Evolutionary conservation across 495 filamentous ascomycete species (phyloP).

Genomic region (Rostrohypoxylon terebratum): DNA sequence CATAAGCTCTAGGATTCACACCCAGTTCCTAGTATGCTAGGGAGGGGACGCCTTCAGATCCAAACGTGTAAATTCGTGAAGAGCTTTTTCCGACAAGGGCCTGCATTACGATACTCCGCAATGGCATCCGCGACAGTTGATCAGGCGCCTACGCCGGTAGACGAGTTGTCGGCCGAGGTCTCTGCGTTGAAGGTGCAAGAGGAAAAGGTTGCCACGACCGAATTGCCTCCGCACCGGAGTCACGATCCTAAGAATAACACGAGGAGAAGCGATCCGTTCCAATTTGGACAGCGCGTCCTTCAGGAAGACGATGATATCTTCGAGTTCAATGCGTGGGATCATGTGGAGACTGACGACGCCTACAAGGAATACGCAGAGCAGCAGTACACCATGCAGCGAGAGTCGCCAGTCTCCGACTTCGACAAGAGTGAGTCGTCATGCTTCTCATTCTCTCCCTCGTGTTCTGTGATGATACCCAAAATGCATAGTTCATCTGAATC

Average conservation of each 20-base stretch:
- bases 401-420: slow-evolving; percentile 85
- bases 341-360: slow-evolving; percentile 86
- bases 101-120: slow-evolving; percentile 2
- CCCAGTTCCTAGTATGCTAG: slow-evolving; percentile 41
- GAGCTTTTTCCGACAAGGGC: background rate
- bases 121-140: slow-evolving; percentile 30
- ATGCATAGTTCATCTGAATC: slow-evolving; percentile 74
- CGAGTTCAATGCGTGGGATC: slow-evolving; percentile 98
- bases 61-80: slow-evolving; percentile 13
- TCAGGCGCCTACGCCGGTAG: slow-evolving; percentile 23
- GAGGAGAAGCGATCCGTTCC: slow-evolving; percentile 91
- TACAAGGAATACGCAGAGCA: slow-evolving; percentile 84
- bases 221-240: slow-evolving; percentile 60
- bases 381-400: slow-evolving; percentile 85
- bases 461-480: slow-evolving; percentile 66
- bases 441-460: slow-evolving; percentile 26
- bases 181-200: slow-evolving; percentile 46
- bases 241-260: slow-evolving; percentile 70
- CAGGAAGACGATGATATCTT: slow-evolving; percentile 86
- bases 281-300: slow-evolving; percentile 91
- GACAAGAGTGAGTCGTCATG: slow-evolving; percentile 71
- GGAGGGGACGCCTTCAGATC: slow-evolving; percentile 21
- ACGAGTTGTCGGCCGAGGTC: slow-evolving; percentile 40
- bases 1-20: slow-evolving; percentile 10
- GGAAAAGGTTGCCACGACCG: slow-evolving; percentile 17